These are phyloP conservation scores for Geotrichum candidum DNA, from an alignment of 1,139 yeast genomes.

Conservation along the genomic window DNA sequence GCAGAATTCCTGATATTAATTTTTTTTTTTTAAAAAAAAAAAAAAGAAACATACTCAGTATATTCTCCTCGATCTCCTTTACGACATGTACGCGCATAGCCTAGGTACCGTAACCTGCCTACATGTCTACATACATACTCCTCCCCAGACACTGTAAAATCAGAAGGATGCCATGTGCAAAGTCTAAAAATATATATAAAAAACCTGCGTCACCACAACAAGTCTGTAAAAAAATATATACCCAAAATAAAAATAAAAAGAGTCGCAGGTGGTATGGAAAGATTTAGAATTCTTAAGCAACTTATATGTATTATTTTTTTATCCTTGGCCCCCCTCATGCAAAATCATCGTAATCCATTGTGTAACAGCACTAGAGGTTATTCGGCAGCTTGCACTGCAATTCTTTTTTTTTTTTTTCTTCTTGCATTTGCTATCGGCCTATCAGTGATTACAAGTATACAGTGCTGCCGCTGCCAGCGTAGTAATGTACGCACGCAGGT, in stretches of 20 bases:
- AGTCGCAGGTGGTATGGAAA: too few species aligned
- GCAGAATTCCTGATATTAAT: too few species aligned
- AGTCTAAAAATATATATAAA: not conserved
- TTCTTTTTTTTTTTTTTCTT: not conserved
- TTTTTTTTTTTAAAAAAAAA: too few species aligned
- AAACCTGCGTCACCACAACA: not conserved
- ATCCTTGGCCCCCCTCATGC: too few species aligned
- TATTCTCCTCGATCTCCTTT: not conserved
- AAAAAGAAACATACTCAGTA: not conserved
- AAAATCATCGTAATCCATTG: too few species aligned
- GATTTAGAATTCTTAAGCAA: too few species aligned
- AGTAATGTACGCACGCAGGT: not conserved
- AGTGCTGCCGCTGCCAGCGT: not conserved
- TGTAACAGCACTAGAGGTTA: not conserved
- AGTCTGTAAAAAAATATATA: too few species aligned
- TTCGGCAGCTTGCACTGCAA: not conserved
- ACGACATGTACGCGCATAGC: not conserved
- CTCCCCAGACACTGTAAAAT: not conserved
- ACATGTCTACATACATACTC: not conserved
- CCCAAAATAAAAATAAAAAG: too few species aligned
- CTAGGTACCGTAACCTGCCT: not conserved
- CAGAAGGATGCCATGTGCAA: not conserved
- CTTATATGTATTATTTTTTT: too few species aligned
- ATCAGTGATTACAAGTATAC: not conserved
- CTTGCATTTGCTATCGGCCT: not conserved